Evolutionary conservation across 2,329 filamentous ascomycete species (phyloP), one percentile per base, ranked within the genome.

Genomic region (Cryoendolithus antarcticus): DNA sequence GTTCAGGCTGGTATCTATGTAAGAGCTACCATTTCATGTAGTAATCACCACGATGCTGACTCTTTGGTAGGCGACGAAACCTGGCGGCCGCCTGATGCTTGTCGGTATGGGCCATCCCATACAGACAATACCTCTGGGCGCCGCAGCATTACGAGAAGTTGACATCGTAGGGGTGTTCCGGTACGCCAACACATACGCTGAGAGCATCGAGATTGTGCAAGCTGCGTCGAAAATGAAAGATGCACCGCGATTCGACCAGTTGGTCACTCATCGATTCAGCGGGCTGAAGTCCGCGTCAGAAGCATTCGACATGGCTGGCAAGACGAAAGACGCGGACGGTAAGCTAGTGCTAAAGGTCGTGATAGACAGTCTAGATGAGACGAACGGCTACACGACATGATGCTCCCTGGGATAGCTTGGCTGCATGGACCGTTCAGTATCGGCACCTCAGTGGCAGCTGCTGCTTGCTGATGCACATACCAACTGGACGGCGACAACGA

Each of bases 71-170:
- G 36, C 39, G 32, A 41, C 39, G 10, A 41, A 41, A n/a, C 39
- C 81, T 0, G 82, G 82, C 19, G 82, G 82, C 11, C 80, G 78
- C 50, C 68, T 86, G 35, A 71, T 86, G 57, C 77, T 86, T 57
- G 80, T 88, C 15, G 82, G 82, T 38, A 86, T 86, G 82, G 82
- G 82, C 30, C 82, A 74, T 4, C 81, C 82, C 0, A 72, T 85
- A 38, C 80, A 86, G 57, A 85, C 80, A 0, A 67, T 86, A 2
- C 81, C 81, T 1, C 65, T 88, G 34, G 82, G 77, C 6, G 77
- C 79, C 4, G 81, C 81, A 3, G 79, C 82, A 30, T 65, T 85
- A 24, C 72, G 80, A 30, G 82, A 88, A 61, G 77, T 86, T 32
- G 82, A 86, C 54, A 79, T 86, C 27, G 62, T 85, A 11, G 81